Conservation (phyloP, 1,139 yeast genomes). For the Magnusiomyces paraingens region DNA sequence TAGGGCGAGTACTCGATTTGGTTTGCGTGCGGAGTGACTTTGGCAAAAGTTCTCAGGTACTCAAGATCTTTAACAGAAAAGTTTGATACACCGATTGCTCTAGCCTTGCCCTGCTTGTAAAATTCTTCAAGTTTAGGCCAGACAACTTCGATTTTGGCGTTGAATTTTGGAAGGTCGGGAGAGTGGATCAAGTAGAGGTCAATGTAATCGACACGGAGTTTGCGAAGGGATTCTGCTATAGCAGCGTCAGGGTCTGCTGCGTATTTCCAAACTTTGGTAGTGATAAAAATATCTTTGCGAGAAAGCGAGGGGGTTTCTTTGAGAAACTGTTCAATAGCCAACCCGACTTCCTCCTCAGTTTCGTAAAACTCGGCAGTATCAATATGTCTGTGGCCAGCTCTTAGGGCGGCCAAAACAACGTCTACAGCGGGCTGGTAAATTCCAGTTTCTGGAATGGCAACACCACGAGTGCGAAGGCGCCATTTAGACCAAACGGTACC, state of each 20-base stretch:
- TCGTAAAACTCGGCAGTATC: conserved; percentile 56
- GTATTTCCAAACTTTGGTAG: conserved; percentile 73
- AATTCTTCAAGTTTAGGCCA: conserved; percentile 64
- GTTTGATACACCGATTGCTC: conserved; percentile 76
- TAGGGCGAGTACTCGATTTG: conserved; percentile 71
- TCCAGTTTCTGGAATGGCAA: conserved; percentile 28
- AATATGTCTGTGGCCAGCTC: conserved; percentile 50
- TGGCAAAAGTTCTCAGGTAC: conserved; percentile 45
- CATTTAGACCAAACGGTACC: conserved; percentile 54
- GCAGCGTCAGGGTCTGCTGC: conserved; percentile 57
- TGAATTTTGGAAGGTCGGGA: conserved; percentile 57
- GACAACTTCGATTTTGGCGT: conserved; percentile 47
- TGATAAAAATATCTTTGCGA: conserved; percentile 65
- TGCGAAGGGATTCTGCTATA: conserved; percentile 54
- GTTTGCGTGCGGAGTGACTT: conserved; percentile 58
- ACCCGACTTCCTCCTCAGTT: conserved; percentile 52
- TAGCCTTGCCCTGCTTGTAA: conserved; percentile 50
- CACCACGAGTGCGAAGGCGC: conserved; percentile 17
- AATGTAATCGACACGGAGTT: conserved; percentile 70
- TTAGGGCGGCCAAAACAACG: conserved; percentile 37
- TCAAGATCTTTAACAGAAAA: conserved; percentile 50
- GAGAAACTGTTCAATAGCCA: conserved; percentile 34
- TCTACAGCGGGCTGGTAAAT: conserved; percentile 20
- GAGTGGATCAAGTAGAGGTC: conserved; percentile 84
- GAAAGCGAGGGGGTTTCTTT: conserved; percentile 20